Evolutionary conservation across 108 stramenopile species (phyloP), one percentile per base, ranked within the genome.

Genomic region (Hondaea fermentalgiana): DNA sequence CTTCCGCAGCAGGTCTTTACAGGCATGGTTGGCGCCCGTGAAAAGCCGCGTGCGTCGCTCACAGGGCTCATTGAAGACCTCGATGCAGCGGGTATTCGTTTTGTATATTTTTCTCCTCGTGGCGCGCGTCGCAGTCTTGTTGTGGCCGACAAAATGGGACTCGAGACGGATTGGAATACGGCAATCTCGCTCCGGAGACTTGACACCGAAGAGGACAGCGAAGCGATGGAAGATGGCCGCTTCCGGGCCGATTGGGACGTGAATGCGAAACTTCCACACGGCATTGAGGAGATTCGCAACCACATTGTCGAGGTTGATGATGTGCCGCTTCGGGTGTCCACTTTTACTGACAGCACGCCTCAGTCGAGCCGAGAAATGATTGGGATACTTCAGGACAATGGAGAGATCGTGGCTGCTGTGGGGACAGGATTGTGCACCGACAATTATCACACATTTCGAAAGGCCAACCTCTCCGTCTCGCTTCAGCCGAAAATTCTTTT

Each of bases 261-360:
- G 16, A 89, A 88, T 53, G 89, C 89, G 17, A 72, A 90, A 45
- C 49, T 90, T 6, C 89, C 89, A 12, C 89, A 90, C 57, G 89
- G 89, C 59, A 59, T 90, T 6, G 25, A 17, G 21, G 87, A 87
- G 87, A 87, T 90, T n/a, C 28, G 87, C n/a, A 83, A 59, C n/a
- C 89, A 90, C 72, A 29, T 90, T 43, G 64, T 19, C 5, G 83
- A 49, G 42, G 19, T 88, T 0, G 89, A 90, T 42, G 72, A 90
- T 28, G 89, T 90, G n/a, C 89, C 89, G 12, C 60, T 90, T 29
- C 87, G 76, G 21, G 89, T 90, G 42, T 87, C 87, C 19, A 45
- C 72, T 17, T 87, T 88, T 14, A 90, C 89, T 5, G 89, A 90
- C 51, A 29, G 49, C 28, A 87, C 87, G 29, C 89, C 89, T 0